Conservation (phyloP, 352 stramenopile species). For the Thalassiosira ordinaria region DNA sequence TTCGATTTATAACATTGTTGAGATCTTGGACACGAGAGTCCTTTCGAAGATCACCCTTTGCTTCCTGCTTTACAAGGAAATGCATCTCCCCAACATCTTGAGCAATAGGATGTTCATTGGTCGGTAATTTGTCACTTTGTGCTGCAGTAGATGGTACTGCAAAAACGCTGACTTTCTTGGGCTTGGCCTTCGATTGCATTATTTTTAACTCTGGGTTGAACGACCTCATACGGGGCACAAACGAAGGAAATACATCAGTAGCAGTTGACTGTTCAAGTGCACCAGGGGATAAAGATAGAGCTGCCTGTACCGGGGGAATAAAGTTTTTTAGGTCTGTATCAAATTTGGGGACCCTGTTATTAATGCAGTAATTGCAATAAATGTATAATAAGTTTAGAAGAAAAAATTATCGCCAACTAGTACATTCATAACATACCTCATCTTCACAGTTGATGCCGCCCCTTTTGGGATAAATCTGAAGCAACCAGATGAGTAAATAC, state of each 20-base stretch:
- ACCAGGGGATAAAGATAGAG: slow-evolving; percentile 67
- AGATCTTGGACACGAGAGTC: slow-evolving; percentile 99
- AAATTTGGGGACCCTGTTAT: slow-evolving; percentile 61
- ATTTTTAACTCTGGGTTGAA: slow-evolving; percentile 89
- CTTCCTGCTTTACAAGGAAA: slow-evolving; percentile 91
- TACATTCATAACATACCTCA: too few relatives aligned
- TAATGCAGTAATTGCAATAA: too few relatives aligned
- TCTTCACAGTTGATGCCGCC: slow-evolving; percentile 35
- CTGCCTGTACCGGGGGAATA: slow-evolving; percentile 85
- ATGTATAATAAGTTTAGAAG: too few relatives aligned
- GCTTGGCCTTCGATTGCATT: slow-evolving; percentile 98
- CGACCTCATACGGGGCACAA: slow-evolving; percentile 81
- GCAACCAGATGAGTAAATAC: not conserved
- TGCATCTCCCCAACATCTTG: slow-evolving; percentile 85
- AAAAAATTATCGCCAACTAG: too few relatives aligned
- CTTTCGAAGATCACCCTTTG: slow-evolving; percentile 98
- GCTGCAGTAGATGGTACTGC: slow-evolving; percentile 75
- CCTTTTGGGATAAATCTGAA: slow-evolving; percentile 42
- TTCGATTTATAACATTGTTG: slow-evolving; percentile 98
- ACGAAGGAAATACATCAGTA: slow-evolving; percentile 78
- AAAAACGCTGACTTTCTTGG: slow-evolving; percentile 95
- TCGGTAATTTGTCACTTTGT: slow-evolving; percentile 67
- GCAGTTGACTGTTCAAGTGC: slow-evolving; percentile 38
- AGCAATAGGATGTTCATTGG: slow-evolving; percentile 22
- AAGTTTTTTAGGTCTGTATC: slow-evolving; percentile 64